A percentile compares a stretch with the other conserved stretches of the same genome.
These are phyloP conservation scores for Wickerhamiella brachini DNA, from an alignment of 805 yeast species.

Conservation along the genomic window DNA sequence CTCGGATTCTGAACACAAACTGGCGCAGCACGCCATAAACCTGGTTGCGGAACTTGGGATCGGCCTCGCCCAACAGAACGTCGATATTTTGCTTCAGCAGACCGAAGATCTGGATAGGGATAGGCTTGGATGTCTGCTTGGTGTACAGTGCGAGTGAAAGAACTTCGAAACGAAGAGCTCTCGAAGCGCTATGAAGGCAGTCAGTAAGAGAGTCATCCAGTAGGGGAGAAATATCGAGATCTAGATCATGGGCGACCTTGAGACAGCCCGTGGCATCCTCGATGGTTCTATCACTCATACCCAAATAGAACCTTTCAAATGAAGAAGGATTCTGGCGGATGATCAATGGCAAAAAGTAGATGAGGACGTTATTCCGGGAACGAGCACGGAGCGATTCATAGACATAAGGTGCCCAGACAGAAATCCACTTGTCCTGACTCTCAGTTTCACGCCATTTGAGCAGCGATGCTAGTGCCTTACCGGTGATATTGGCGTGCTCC, in stretches of 20 bases:
- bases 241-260: conserved; percentile 6
- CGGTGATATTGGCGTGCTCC: conserved; percentile 7
- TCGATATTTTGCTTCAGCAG: conserved; percentile 34
- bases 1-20: conserved; percentile 52
- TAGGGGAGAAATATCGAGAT: conserved; percentile 1
- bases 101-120: conserved; percentile 33
- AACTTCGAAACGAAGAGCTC: conserved; percentile 34
- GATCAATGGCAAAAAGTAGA: conserved; percentile 6
- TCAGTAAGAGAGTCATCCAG: background rate
- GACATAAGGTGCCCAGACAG: conserved; percentile 4
- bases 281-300: background rate
- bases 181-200: background rate
- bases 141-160: conserved; percentile 50
- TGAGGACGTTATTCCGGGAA: conserved; percentile 7
- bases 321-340: conserved; percentile 3
- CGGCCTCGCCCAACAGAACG: conserved; percentile 46
- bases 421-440: conserved; percentile 1
- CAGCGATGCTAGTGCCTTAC: conserved; percentile 6
- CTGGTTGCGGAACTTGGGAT: conserved; percentile 54
- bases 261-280: conserved; percentile 6
- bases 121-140: conserved; percentile 44
- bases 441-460: background rate
- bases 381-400: conserved; percentile 1
- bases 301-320: conserved; percentile 1
- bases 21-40: conserved; percentile 47